Evolutionary conservation across 352 stramenopile genomes (phyloP), one percentile per base, ranked within the genome.

Genomic region (Globisporangium lucens): DNA sequence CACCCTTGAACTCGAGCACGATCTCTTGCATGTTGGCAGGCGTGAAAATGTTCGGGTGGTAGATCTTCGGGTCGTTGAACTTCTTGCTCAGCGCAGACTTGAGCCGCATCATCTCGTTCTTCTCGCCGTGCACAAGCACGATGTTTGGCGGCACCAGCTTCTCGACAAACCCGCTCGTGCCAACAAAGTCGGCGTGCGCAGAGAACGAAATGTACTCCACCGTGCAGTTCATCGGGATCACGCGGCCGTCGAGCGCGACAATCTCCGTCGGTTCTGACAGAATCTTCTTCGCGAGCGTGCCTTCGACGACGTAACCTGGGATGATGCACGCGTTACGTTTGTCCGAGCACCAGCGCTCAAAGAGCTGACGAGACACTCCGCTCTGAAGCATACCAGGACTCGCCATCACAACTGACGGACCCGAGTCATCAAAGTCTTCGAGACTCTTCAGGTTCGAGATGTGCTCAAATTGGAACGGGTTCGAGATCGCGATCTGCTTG

Each of bases 291-390:
- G 97, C 97, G 8, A 99, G 75, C 4, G 97, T 99, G 56, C 98
- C 97, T 75, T 99, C 97, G 0, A 99, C 97, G 30, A 98, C 96
- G 75, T 99, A 99, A 43, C 98, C 98, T 29, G 98, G 97, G 75
- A 99, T 99, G 56, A 99, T 87, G 56, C 99, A 98, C 13, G 96
- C 97, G 75, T 99, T 99, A 60, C 97, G 97, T 36, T 98, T 98
- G 78, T 99, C 97, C 13, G 87, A 89, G 64, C 96, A 98, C 98
- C 98, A 99, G 29, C 93, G 84, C 77, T 99, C 97, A 76, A 99
- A 99, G 0, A 99, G 82, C 72, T 99, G 89, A 20, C 98, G 90
- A 12, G 91, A 99, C 1, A 99, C 97, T 68, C 98, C 98, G 65
- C 87, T 98, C 73, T 99, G 97, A 20, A 99, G 80, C 96, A 99